Conservation (phyloP, 2,329 filamentous ascomycete species). For the Penicillium frequentans region DNA sequence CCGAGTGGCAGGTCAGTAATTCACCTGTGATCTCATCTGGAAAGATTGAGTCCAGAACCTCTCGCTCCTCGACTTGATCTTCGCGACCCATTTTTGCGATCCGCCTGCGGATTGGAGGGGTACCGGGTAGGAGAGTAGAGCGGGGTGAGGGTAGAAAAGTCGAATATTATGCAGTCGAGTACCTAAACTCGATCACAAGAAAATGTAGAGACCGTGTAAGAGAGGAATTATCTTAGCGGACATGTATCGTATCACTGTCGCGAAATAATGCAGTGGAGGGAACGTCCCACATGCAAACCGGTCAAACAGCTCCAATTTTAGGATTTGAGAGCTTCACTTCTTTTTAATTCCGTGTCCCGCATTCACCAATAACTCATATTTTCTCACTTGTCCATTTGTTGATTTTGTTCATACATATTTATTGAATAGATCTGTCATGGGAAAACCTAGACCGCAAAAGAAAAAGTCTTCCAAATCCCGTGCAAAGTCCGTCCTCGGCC, state of each 20-base stretch:
- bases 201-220: not conserved
- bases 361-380: conserved; percentile 5
- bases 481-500: conserved; percentile 45
- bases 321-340: conserved; percentile 24
- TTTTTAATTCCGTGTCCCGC: conserved; percentile 14
- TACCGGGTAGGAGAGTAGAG: conserved; percentile 13
- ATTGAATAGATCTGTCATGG: conserved; percentile 41
- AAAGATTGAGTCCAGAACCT: conserved; percentile 97
- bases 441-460: conserved; percentile 52
- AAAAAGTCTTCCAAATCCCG: conserved; percentile 44
- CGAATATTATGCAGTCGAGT: not conserved
- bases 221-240: conserved; percentile 4
- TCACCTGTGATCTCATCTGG: conserved; percentile 93
- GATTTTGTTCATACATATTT: not conserved
- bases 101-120: conserved; percentile 32
- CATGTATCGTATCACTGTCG: conserved; percentile 12
- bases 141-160: not conserved
- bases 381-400: not conserved
- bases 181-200: not conserved
- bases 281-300: conserved; percentile 42
- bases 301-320: conserved; percentile 40
- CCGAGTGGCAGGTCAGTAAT: conserved; percentile 8
- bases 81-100: conserved; percentile 57
- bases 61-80: conserved; percentile 92
- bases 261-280: conserved; percentile 6